These are phyloP conservation scores for Colletotrichum magnum DNA, from an alignment of 2,329 filamentous ascomycete genomes.

Conservation along the genomic window DNA sequence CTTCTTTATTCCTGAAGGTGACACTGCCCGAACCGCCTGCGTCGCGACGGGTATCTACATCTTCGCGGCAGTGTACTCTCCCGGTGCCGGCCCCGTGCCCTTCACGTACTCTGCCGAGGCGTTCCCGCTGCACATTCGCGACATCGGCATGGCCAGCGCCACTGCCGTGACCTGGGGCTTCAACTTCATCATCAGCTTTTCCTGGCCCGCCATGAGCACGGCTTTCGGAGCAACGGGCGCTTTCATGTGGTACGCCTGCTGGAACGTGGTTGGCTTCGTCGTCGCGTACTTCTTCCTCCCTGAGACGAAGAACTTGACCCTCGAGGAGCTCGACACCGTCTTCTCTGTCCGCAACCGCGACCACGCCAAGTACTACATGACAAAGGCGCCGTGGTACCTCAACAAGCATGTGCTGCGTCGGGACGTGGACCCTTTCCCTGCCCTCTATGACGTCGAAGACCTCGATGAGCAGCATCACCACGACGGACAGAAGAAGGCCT, in stretches of 20 bases:
- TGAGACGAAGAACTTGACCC: conserved; percentile 52
- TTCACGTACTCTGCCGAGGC: conserved; percentile 74
- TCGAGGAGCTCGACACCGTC: conserved; percentile 53
- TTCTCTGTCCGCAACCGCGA: conserved; percentile 50
- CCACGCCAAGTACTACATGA: conserved; percentile 49
- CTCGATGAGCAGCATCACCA: background rate
- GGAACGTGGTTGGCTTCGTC: conserved; percentile 52
- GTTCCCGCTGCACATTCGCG: conserved; percentile 69
- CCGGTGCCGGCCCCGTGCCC: conserved; percentile 70
- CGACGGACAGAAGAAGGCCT: background rate
- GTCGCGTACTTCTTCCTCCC: conserved; percentile 52
- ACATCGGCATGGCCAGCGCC: conserved; percentile 65
- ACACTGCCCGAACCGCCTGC: conserved; percentile 47
- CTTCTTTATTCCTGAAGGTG: conserved; percentile 56
- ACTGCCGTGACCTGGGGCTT: conserved; percentile 58
- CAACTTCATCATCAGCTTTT: conserved; percentile 55
- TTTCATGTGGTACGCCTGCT: conserved; percentile 56
- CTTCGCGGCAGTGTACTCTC: conserved; percentile 59
- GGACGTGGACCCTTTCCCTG: conserved; percentile 49
- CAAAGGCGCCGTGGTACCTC: conserved; percentile 51
- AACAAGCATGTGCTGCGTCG: conserved; percentile 48
- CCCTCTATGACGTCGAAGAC: conserved; percentile 49
- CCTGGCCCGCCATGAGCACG: conserved; percentile 47
- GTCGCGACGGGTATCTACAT: conserved; percentile 56
- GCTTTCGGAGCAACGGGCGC: conserved; percentile 51